Evolutionary conservation across 306 rosid species (phyloP), one percentile per base, ranked within the genome.

Genomic region (Fagus crenata): DNA sequence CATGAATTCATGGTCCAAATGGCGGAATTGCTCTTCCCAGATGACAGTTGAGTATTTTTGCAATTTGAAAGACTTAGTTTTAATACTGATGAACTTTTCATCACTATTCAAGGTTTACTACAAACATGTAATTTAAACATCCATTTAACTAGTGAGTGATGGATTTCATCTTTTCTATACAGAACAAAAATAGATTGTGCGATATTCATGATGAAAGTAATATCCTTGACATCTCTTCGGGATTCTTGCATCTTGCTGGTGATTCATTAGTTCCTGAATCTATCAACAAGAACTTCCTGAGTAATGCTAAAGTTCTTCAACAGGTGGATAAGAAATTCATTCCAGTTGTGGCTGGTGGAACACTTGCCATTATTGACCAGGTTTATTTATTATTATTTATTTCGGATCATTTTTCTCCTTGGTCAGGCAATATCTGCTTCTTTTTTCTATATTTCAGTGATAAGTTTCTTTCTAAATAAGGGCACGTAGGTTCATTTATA

Each of bases 281-380:
- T 41, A 85, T 95, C 76, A 78, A 84, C 77, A 95, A 89, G 86
- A 85, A 81, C 67, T 85, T 77, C 85, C 90, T 95, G 11, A 88
- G 84, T 73, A 81, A 87, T 76, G 94, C 92, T 73, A 90, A 80
- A 80, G 96, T 90, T 85, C 96, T 95, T 73, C 90, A 73, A 63
- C 99, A 95, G 89, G 89, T 95, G 81, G 99, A 95, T 85, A 90
- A 95, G 86, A 95, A 95, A 82, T 95, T 87, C 86, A 95, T 95
- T 81, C 97, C 97, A 55, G 80, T 95, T 67, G 89, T 88, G 84
- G 94, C 91, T 17, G 90, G 93, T 71, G 83, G 75, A 80, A 89
- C 83, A 72, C 90, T 95, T 79, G 97, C 96, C 78, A 74, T 88
- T 80, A 89, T 95, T 85, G 99, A 95, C 83, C 99, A 92, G 99